Conservation (phyloP, 108 stramenopile genomes). For the Parietichytrium sp. region DNA sequence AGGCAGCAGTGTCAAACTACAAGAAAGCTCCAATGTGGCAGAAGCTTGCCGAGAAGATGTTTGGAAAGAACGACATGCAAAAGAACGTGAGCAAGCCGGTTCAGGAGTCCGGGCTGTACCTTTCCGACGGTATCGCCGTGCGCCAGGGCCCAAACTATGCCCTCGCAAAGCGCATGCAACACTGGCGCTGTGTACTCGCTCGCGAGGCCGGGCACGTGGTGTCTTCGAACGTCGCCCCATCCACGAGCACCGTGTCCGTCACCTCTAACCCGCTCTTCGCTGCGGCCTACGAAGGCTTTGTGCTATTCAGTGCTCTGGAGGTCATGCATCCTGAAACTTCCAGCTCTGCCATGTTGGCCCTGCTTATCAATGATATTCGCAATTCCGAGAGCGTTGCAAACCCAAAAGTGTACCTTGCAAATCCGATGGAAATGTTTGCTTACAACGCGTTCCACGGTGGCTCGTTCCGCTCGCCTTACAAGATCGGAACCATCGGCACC, state of each 20-base stretch:
- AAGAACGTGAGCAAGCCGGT: conserved; percentile 58
- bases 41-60: conserved; percentile 42
- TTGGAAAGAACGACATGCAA: conserved; percentile 62
- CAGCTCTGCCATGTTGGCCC: conserved; percentile 92
- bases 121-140: conserved; percentile 82
- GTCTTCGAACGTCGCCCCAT: conserved; percentile 91
- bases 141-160: conserved; percentile 97
- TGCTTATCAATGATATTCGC: conserved; percentile 84
- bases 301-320: conserved; percentile 88
- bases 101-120: conserved; percentile 53
- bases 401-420: conserved; percentile 70
- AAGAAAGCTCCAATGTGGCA: conserved; percentile 36
- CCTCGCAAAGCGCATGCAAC: conserved; percentile 95
- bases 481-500: conserved; percentile 90
- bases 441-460: conserved; percentile 91
- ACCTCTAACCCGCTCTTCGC: conserved; percentile 89
- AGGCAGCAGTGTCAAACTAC: conserved; percentile 71
- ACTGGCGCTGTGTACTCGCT: conserved; percentile 92
- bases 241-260: conserved; percentile 90
- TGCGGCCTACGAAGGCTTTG: conserved; percentile 97
- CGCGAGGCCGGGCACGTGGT: conserved; percentile 81
- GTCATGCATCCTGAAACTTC: conserved; percentile 93
- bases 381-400: conserved; percentile 71
- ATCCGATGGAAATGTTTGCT: conserved; percentile 91
- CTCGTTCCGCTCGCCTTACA: conserved; percentile 89